Conservation (phyloP, 23 red algal species). For the Gracilaria caudata region DNA sequence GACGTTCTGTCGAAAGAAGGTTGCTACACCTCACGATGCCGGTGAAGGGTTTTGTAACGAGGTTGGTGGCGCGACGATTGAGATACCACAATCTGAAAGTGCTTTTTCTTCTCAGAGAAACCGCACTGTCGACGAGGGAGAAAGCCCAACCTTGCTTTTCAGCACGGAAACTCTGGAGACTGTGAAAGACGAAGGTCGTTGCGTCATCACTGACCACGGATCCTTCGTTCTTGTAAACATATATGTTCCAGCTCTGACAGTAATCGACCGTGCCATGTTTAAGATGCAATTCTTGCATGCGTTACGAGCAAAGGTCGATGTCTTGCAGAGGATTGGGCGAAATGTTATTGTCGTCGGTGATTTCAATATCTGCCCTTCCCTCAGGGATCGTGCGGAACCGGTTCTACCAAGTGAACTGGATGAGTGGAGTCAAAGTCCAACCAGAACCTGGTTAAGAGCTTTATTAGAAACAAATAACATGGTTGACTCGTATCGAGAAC, state of each 20-base stretch:
- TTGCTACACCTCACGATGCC: conserved; percentile 34
- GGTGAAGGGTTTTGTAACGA: conserved; percentile 43
- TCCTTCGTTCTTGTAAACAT: conserved; percentile 71
- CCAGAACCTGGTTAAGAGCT: conserved; percentile 44
- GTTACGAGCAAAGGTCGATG: conserved; percentile 42
- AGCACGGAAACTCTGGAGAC: background rate
- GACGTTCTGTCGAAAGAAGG: conserved; percentile 54
- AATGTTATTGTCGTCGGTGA: conserved; percentile 63
- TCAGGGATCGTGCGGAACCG: conserved; percentile 34
- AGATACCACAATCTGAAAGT: background rate
- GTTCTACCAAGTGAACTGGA: conserved; percentile 7
- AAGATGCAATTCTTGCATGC: conserved; percentile 55
- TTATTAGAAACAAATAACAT: conserved; percentile 30
- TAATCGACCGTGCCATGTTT: conserved; percentile 31
- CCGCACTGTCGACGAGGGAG: background rate
- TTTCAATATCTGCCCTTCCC: conserved; percentile 61
- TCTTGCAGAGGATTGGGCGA: conserved; percentile 40
- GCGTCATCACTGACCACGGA: conserved; percentile 58
- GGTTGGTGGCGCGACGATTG: conserved; percentile 21
- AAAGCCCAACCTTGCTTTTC: background rate
- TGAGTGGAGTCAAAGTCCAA: conserved; percentile 40
- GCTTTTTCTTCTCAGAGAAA: background rate
- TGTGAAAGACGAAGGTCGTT: conserved; percentile 62
- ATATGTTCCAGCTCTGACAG: conserved; percentile 52
- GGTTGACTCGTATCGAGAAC: conserved; percentile 60